Base-by-base conservation (phyloP, 257 asterid species). In the Salvia hispanica region DNA sequence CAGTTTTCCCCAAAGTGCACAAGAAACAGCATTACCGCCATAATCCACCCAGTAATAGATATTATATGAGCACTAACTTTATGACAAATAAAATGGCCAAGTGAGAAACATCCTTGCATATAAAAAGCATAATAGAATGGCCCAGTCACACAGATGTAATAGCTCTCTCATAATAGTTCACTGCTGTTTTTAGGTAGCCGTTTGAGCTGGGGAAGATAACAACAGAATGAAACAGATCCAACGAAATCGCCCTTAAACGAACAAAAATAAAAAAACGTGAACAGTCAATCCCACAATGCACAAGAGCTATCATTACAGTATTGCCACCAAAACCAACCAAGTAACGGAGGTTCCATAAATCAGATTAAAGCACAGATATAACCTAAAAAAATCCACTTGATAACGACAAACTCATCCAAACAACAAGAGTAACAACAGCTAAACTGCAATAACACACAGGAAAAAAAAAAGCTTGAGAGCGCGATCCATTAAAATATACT, bases 401-500 rank as follows among this genome's bases (percentile, higher is more conserved):
- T 1, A 25, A 25, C 2, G 31, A 25, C 31, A 25, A 25, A 25
- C 31, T 25, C 31, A 25, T 25, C 31, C 31, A 25, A 25, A 25
- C 31, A 25, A 25, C 31, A 25, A 10, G 40, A 55, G 40, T 5
- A 28, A 8, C 47, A 16, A 39, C 62, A 25, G 54, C 11, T 45
- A 25, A 25, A 25, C 31, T 25, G 31, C 31, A 25, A 25, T 25
- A 62, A 39, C 13, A 16, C 70, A 36, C 59, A 18, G 21, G 31
- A 14, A 67, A 16, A 39, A 16, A 39, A 31, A 44, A 25, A 18
- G 42, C 33, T 40, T 31, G 37, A 16, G 31, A 25, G 31, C 31
- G 31, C 70, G 76, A 72, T 79, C 70, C 31, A 64, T 67, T 55
- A 59, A 60, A 44, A 54, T 1, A n/a, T 12, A 50, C 31, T 25